Base-by-base conservation (phyloP, 805 yeast species). In the Kluyveromyces lactis region DNA sequence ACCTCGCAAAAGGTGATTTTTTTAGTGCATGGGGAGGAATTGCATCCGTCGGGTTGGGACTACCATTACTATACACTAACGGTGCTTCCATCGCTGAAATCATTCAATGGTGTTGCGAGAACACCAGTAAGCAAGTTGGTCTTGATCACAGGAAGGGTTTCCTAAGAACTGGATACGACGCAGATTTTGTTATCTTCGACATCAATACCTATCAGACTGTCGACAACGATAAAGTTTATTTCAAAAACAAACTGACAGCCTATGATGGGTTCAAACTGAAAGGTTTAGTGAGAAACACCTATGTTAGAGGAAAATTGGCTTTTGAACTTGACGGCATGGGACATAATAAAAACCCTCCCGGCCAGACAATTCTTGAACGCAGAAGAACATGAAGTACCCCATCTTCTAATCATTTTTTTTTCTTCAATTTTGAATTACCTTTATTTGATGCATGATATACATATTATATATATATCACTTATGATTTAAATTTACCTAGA, bases 21-120 rank as follows among this genome's bases (percentile, higher is more conserved):
- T 77, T 89, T 50, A 73, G 79, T 26, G 95, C 97, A 2, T 89
- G 97, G 97, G 97, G 97, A 26, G 97, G 97, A 8, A 86, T 89
- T 30, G 72, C 95, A 2, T 84, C 95, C 1, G 94, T 89, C 24
- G 97, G 97, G 0, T 74, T 90, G 30, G 97, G 97, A 0, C 68
- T 89, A 34, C 84, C 95, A 0, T 72, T 87, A 29, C 61, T 89
- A 38, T 81, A 76, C 71, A 85, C 95, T 1, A 86, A 81, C 51
- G 87, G 84, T 9, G 48, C 68, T 12, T 73, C 75, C 2, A 66
- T 80, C 3, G 48, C 72, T 0, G 87, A 86, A 43, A 80, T 89
- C 33, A 75, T 77, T 13, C 66, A 66, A 47, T 87, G 96, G 96
- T 81, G 94, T 44, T 75, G 82, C 32, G 68, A 70, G 50, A 86